These are phyloP conservation scores for Petunia hybrid DNA, from an alignment of 305 asterid genomes.

Conservation along the genomic window DNA sequence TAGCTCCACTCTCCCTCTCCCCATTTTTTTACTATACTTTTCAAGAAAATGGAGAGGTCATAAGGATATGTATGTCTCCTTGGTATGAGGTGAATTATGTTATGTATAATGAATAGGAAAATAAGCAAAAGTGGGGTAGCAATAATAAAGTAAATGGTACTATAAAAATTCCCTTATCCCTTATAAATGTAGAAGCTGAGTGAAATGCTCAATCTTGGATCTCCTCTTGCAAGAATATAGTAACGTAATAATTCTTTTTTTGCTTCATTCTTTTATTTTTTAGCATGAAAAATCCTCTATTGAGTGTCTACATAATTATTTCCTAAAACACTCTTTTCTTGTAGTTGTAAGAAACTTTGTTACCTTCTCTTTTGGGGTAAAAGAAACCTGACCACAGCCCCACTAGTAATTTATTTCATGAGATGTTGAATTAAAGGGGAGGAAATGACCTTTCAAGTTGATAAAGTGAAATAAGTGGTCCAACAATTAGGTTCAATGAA, in stretches of 20 bases:
- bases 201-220: constrained; percentile 41
- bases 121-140: constrained; percentile 20
- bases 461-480: constrained; percentile 26
- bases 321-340: not conserved
- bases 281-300: constrained; percentile 15
- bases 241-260: constrained; percentile 42
- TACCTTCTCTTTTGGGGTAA: constrained; percentile 33
- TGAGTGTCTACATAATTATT: not conserved
- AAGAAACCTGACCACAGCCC: constrained; percentile 26
- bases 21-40: constrained; percentile 51
- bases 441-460: not conserved
- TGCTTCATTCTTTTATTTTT: constrained; percentile 35
- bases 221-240: constrained; percentile 61
- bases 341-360: constrained; percentile 22
- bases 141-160: constrained; percentile 25
- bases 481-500: constrained; percentile 28
- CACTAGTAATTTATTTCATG: not conserved
- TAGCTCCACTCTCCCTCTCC: constrained; percentile 85
- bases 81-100: not conserved
- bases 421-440: not conserved
- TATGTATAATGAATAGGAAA: constrained; percentile 33
- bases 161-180: constrained; percentile 47
- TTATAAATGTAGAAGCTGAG: constrained; percentile 47
- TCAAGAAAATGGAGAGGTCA: not conserved
- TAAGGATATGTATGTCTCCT: not conserved